Evolutionary conservation across 1,284 basidiomycete genomes (phyloP).

Genomic region (Stereum hirsutum): DNA sequence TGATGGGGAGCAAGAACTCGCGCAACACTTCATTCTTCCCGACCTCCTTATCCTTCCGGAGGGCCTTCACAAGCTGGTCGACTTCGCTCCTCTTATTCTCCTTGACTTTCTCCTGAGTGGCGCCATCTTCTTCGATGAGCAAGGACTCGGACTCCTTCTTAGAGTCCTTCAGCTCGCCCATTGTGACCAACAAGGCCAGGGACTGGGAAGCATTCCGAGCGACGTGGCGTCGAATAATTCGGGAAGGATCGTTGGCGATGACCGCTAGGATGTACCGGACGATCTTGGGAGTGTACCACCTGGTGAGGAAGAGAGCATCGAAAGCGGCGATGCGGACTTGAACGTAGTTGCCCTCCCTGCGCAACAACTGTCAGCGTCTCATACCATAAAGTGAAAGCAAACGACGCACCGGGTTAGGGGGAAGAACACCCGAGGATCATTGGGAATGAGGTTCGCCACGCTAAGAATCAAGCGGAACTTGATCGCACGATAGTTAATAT

Average conservation of each 20-base stretch:
- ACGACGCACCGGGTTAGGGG: constrained; percentile 76
- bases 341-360: constrained; percentile 86
- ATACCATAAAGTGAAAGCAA: background rate
- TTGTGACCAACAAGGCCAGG: constrained; percentile 78
- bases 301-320: constrained; percentile 87
- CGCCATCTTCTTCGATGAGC: constrained; percentile 81
- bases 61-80: constrained; percentile 71
- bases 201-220: constrained; percentile 83
- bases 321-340: constrained; percentile 90
- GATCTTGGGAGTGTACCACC: constrained; percentile 78
- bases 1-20: constrained; percentile 73
- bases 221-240: constrained; percentile 78
- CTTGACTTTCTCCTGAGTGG: constrained; percentile 56
- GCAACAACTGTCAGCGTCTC: constrained; percentile 10
- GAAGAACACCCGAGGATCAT: constrained; percentile 78
- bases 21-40: constrained; percentile 77
- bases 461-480: constrained; percentile 81
- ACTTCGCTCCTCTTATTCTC: constrained; percentile 76
- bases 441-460: constrained; percentile 73
- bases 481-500: constrained; percentile 3
- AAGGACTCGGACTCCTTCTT: constrained; percentile 68
- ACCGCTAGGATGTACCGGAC: constrained; percentile 90
- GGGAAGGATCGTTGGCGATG: constrained; percentile 80
- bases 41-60: constrained; percentile 78
- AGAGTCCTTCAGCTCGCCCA: constrained; percentile 80